phyloP scores from a whole-genome alignment of 1,284 basidiomycete species.

The Moniliella sp. region DNA sequence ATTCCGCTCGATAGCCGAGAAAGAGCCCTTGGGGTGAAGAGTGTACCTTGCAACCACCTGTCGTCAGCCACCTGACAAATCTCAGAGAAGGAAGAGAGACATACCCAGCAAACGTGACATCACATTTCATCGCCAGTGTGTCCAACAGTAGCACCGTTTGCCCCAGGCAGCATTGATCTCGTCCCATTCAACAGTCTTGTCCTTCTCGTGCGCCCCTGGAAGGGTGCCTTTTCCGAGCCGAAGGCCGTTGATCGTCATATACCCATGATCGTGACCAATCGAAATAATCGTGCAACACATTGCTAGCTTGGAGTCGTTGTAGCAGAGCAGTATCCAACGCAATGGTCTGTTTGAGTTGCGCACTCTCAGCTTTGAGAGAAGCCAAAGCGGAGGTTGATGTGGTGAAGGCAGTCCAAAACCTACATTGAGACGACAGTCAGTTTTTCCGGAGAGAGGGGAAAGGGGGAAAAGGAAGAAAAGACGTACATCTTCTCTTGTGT shows the following conservation, averaged over 20 bases:
- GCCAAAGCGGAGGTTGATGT: slow-evolving; percentile 47
- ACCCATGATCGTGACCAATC: slow-evolving; percentile 80
- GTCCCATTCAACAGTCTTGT: slow-evolving; percentile 61
- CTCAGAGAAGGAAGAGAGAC: too few species aligned
- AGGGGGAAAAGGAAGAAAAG: neutral
- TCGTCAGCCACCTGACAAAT: neutral
- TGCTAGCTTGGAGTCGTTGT: slow-evolving; percentile 69
- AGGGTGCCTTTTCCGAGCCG: slow-evolving; percentile 56
- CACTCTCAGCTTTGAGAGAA: slow-evolving; percentile 48
- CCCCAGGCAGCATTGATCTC: slow-evolving; percentile 97
- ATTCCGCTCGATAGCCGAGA: slow-evolving; percentile 9
- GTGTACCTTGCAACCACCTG: slow-evolving; percentile 7
- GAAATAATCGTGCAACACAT: slow-evolving; percentile 98
- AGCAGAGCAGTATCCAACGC: slow-evolving; percentile 39
- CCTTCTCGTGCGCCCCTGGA: slow-evolving; percentile 38
- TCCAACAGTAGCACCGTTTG: slow-evolving; percentile 75
- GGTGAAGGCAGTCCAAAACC: slow-evolving; percentile 64
- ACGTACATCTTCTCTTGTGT: slow-evolving; percentile 53
- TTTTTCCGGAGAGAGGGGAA: neutral
- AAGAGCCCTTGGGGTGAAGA: slow-evolving; percentile 17
- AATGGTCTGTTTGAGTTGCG: slow-evolving; percentile 48
- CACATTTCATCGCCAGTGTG: slow-evolving; percentile 41
- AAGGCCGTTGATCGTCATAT: slow-evolving; percentile 82
- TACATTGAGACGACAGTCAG: slow-evolving; percentile 28
- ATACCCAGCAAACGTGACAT: slow-evolving; percentile 6